Evolutionary conservation across 140 eudicot genomes (phyloP), one percentile per base, ranked within the genome.

Genomic region (Artemisia princeps): DNA sequence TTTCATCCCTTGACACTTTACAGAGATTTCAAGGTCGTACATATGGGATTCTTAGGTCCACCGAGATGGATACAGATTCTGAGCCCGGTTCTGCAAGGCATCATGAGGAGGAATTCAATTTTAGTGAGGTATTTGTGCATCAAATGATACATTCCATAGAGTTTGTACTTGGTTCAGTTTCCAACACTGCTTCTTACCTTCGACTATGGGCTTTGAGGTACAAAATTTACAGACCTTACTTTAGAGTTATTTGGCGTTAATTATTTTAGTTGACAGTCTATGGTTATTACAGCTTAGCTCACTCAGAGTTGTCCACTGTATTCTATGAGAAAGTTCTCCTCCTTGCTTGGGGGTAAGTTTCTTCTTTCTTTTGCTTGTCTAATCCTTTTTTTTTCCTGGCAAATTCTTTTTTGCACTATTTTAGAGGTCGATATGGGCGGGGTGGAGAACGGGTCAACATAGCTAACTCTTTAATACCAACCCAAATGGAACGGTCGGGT

Each of bases 191-290:
- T 64, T 94, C 99, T 28, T 88, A 94, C 76, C 95, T 94, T 69
- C 96, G 99, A 70, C 79, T 94, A 45, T 94, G 99, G 99, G 99
- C 99, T 59, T 84, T 94, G 84, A 94, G 99, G 99, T 94, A 94
- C 45, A n/a, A 15, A 62, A 13, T 45, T 53, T 30, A 59, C 60
- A 22, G 10, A 45, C 57, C 54, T 45, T 51, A 24, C 20, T 46
- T 55, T 13, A 64, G 7, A 64, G 10, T 68, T 49, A 67, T 64
- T 17, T 3, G 30, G 6, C 11, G 22, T 69, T 3, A 16, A 40
- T 60, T 55, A 4, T 61, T 54, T 44, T 45, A 9, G 42, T 62
- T 44, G 54, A 62, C 45, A 59, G 10, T 53, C 45, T 44, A 55
- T 60, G 4, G 52, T 60, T 62, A 12, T 73, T 65, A 71, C 94